phyloP scores from a whole-genome alignment of 257 asterid species.

The Plantago elongata region DNA sequence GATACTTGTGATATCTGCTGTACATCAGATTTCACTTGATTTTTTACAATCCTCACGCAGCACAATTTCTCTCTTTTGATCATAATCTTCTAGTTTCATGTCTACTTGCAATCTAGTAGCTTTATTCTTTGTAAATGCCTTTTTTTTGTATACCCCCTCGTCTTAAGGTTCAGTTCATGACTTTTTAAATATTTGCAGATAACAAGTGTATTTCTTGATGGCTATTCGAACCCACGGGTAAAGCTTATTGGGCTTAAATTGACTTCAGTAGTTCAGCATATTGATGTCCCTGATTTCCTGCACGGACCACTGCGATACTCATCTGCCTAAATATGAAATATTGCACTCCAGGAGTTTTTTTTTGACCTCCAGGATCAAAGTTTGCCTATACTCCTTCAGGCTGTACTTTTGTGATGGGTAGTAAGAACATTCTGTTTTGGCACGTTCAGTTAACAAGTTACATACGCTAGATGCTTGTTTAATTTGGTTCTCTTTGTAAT shows the following conservation, averaged over 20 bases:
- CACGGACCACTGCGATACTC: conserved; percentile 56
- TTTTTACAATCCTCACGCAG: neutral
- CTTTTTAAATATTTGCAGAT: conserved; percentile 42
- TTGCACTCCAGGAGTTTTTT: neutral
- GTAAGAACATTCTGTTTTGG: too few relatives aligned
- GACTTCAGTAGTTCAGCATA: conserved; percentile 43
- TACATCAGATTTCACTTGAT: too few relatives aligned
- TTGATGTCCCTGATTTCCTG: conserved; percentile 45
- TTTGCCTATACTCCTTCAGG: neutral
- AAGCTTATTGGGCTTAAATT: conserved; percentile 65
- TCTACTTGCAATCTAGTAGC: too few relatives aligned
- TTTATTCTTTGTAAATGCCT: too few relatives aligned
- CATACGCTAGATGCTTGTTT: too few relatives aligned
- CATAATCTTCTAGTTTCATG: too few relatives aligned
- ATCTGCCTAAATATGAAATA: conserved; percentile 16
- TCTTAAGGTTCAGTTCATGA: neutral
- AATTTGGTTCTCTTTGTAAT: too few relatives aligned
- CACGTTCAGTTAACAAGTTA: too few relatives aligned
- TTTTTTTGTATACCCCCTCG: too few relatives aligned
- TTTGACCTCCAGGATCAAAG: neutral
- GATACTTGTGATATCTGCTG: neutral
- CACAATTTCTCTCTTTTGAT: neutral
- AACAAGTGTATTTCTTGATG: conserved; percentile 58
- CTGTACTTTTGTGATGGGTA: too few relatives aligned
- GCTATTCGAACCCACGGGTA: conserved; percentile 71